Conservation (phyloP, 2,329 filamentous ascomycete genomes). For the Colletotrichum sidae region DNA sequence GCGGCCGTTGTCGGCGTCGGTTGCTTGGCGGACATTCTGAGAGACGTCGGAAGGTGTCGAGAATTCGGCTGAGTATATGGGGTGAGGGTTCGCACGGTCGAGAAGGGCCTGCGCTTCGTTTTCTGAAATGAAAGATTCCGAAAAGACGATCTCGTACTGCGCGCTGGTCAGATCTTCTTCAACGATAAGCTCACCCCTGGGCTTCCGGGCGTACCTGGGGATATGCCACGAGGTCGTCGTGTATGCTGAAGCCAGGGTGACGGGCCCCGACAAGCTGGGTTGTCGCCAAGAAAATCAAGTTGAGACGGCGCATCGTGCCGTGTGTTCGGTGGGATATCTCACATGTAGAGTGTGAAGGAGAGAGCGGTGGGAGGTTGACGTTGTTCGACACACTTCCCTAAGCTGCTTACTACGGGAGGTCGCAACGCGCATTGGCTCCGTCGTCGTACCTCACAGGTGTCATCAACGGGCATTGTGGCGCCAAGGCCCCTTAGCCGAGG, state of each 20-base stretch:
- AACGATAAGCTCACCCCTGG: slow-evolving; percentile 3
- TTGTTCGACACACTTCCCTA: slow-evolving; percentile 12
- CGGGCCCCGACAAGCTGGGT: slow-evolving; percentile 60
- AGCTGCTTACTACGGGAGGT: slow-evolving; percentile 6
- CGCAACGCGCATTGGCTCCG: slow-evolving; percentile 21
- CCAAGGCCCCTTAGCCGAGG: slow-evolving; percentile 18
- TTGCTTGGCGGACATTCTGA: slow-evolving; percentile 49
- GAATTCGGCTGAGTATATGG: slow-evolving; percentile 55
- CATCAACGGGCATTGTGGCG: slow-evolving; percentile 28
- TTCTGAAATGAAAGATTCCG: slow-evolving; percentile 78
- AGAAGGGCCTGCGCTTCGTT: slow-evolving; percentile 74
- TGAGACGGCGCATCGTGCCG: slow-evolving; percentile 64
- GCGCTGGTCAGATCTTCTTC: slow-evolving; percentile 11
- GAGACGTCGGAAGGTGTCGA: slow-evolving; percentile 54
- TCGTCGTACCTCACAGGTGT: slow-evolving; percentile 37
- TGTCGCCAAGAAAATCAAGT: slow-evolving; percentile 56
- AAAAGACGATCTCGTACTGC: slow-evolving; percentile 85
- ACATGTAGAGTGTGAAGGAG: slow-evolving; percentile 44
- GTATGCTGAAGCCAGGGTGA: slow-evolving; percentile 79
- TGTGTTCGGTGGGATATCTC: slow-evolving; percentile 44
- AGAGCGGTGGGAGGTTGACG: slow-evolving; percentile 11
- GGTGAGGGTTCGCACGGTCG: slow-evolving; percentile 49
- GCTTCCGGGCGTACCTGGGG: slow-evolving; percentile 74
- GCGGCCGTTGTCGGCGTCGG: slow-evolving; percentile 44
- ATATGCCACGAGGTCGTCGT: slow-evolving; percentile 88